A percentile compares a stretch with the other conserved stretches of the same genome.
phyloP scores from a whole-genome alignment of 2,329 filamentous ascomycete genomes.

The Colletotrichum lentis region DNA sequence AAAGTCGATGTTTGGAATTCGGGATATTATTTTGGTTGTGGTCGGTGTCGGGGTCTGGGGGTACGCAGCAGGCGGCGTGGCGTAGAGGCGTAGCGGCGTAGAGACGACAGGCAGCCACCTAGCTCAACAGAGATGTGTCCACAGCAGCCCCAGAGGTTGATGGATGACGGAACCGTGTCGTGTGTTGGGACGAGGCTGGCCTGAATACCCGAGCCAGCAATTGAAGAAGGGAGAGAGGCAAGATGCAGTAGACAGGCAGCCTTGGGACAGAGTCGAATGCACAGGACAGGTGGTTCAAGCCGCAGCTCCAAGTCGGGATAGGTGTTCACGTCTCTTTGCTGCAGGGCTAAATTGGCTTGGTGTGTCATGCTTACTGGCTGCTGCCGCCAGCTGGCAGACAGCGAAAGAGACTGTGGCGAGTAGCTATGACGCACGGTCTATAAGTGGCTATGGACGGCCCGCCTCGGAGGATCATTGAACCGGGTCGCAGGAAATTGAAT shows the following conservation, averaged over 20 bases:
- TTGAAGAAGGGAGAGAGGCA: constrained; percentile 10
- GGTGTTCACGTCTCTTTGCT: constrained; percentile 13
- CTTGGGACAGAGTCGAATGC: constrained; percentile 24
- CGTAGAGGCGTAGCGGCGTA: constrained; percentile 30
- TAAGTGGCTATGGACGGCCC: neutral
- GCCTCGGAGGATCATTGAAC: neutral
- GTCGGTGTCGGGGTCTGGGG: constrained; percentile 17
- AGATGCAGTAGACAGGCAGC: constrained; percentile 17
- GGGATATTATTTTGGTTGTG: constrained; percentile 12
- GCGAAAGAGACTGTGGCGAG: constrained; percentile 2
- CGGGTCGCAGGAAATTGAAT: neutral
- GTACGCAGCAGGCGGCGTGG: constrained; percentile 29
- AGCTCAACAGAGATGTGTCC: constrained; percentile 33
- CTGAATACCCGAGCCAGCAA: constrained; percentile 22
- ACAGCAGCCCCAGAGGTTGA: constrained; percentile 22
- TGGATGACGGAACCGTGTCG: neutral
- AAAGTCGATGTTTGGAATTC: constrained; percentile 16
- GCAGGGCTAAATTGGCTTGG: constrained; percentile 20
- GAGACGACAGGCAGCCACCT: constrained; percentile 23
- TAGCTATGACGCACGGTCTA: constrained; percentile 11
- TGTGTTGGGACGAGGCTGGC: constrained; percentile 12
- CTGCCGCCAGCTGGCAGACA: neutral
- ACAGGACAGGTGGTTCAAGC: constrained; percentile 36
- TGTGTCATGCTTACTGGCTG: constrained; percentile 3
- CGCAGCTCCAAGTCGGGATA: constrained; percentile 11